Base-by-base conservation (phyloP, 192 early-diverging fungal species). In the Umbelopsis isabellina region DNA sequence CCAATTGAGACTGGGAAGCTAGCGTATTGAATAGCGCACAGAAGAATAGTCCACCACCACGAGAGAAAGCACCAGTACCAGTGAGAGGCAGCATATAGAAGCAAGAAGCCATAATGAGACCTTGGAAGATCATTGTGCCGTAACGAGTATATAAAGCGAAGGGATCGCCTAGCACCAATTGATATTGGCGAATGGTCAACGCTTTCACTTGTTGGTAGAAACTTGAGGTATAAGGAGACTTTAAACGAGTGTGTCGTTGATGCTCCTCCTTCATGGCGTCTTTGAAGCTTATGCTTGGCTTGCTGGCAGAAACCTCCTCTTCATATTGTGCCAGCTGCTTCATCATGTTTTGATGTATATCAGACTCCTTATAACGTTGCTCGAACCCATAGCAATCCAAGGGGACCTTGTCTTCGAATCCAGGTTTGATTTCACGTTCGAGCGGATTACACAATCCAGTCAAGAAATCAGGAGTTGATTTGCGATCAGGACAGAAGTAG, bases 41-140 rank as follows among this genome's bases (percentile, higher is more conserved):
- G 77, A 83, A 90, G 68, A 93, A 95, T 25, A 95, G 76, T 16
- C 87, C 86, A 74, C 91, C 90, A 55, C 94, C 91, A 52, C 94
- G 87, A 33, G 91, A 85, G 78, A 93, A 92, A 66, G 92, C 90
- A 23, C 92, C 93, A 21, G 68, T 70, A 35, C 82, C 77, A 33
- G 75, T 79, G 45, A 71, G 61, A 2, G 90, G 89, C 52, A 93
- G 76, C 23, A 78, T 67, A 37, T 87, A 87, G 80, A 89, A 93
- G 35, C 90, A 86, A 23, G 88, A 89, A 33, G 89, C 91, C 71
- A 89, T 87, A 70, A 92, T 87, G 45, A 91, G 65, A 52, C 89
- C 89, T 80, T 92, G 90, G 67, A 90, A 78, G 25, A 35, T 76
- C 75, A 72, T 71, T 46, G 75, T 87, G 87, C 51, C 68, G n/a